Percentiles rank a stretch among this genome's conserved stretches.
Evolutionary conservation across 2,329 filamentous ascomycete species (phyloP).

Genomic region (Pseudohalonectria lignicola): DNA sequence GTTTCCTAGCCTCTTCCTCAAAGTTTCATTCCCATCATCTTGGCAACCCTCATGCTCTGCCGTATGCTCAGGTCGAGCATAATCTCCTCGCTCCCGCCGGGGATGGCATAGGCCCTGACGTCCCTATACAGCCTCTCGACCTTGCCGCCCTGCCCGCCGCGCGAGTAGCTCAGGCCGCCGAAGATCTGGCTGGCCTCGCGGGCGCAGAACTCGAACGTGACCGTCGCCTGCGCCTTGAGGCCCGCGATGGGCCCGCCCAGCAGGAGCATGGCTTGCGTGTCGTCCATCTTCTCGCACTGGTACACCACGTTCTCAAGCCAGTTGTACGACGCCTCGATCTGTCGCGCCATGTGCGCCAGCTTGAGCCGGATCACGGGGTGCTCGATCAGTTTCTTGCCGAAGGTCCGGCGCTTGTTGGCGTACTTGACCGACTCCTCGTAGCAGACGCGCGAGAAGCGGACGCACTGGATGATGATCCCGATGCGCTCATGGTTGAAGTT

Average conservation of each 20-base stretch:
- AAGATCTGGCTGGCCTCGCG: constrained; percentile 96
- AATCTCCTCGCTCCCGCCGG: constrained; percentile 93
- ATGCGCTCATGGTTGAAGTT: constrained; percentile 99
- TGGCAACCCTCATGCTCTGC: constrained; percentile 66
- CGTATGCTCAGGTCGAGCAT: constrained; percentile 96
- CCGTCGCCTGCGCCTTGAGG: constrained; percentile 86
- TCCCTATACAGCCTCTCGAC: constrained; percentile 91
- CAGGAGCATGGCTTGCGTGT: constrained; percentile 91
- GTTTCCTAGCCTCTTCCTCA: no score
- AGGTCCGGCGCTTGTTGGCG: constrained; percentile 92
- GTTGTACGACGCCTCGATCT: constrained; percentile 93
- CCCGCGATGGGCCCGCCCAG: constrained; percentile 89
- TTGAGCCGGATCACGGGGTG: constrained; percentile 97
- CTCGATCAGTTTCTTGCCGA: constrained; percentile 92
- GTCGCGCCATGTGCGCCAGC: constrained; percentile 94
- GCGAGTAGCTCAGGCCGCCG: constrained; percentile 81
- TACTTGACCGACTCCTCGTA: constrained; percentile 96
- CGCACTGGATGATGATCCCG: constrained; percentile 94
- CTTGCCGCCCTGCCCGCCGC: constrained; percentile 91
- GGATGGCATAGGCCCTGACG: constrained; percentile 91
- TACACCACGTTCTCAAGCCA: constrained; percentile 95
- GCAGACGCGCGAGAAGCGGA: constrained; percentile 93
- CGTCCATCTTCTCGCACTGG: constrained; percentile 86
- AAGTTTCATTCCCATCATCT: constrained; percentile 92
- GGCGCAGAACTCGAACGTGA: constrained; percentile 96